These are phyloP conservation scores for Collybiopsis luxurians DNA, from an alignment of 768 basidiomycete genomes.

Conservation along the genomic window DNA sequence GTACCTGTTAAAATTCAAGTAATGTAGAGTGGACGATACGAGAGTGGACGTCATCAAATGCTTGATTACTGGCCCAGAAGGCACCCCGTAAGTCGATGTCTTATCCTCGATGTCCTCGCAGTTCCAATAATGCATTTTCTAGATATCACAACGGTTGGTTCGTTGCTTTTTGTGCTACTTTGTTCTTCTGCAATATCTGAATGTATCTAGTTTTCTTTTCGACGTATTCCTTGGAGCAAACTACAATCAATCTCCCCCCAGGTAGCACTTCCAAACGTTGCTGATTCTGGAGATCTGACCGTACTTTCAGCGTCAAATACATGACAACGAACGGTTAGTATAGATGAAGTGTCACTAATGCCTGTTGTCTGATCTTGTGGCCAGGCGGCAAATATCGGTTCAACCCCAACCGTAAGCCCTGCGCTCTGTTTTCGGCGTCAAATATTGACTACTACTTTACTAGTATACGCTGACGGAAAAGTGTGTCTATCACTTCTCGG, in stretches of 20 bases:
- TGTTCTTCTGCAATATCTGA: neutral
- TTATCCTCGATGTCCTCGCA: neutral
- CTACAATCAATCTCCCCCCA: slow-evolving; percentile 87
- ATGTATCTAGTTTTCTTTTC: slow-evolving; percentile 58
- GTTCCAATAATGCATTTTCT: slow-evolving; percentile 8
- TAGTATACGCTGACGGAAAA: slow-evolving; percentile 66
- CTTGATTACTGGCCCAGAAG: slow-evolving; percentile 90
- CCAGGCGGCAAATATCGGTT: slow-evolving; percentile 87
- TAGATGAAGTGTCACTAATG: neutral
- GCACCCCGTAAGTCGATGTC: slow-evolving; percentile 70
- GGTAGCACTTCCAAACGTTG: slow-evolving; percentile 5
- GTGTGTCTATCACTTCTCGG: slow-evolving; percentile 75
- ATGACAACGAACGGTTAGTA: slow-evolving; percentile 44
- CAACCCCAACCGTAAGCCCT: slow-evolving; percentile 95
- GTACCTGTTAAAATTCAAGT: neutral
- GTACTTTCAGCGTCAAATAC: slow-evolving; percentile 49
- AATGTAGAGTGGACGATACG: slow-evolving; percentile 74
- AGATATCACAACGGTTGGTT: slow-evolving; percentile 93
- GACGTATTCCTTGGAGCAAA: slow-evolving; percentile 91
- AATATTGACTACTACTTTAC: slow-evolving; percentile 1
- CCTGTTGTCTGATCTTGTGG: neutral
- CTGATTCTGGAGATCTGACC: neutral
- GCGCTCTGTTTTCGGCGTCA: slow-evolving; percentile 20
- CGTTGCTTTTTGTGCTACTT: slow-evolving; percentile 19
- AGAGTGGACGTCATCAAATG: slow-evolving; percentile 92